Evolutionary conservation across 495 filamentous ascomycete genomes (phyloP).

Genomic region (Rhizodiscina lignyota): DNA sequence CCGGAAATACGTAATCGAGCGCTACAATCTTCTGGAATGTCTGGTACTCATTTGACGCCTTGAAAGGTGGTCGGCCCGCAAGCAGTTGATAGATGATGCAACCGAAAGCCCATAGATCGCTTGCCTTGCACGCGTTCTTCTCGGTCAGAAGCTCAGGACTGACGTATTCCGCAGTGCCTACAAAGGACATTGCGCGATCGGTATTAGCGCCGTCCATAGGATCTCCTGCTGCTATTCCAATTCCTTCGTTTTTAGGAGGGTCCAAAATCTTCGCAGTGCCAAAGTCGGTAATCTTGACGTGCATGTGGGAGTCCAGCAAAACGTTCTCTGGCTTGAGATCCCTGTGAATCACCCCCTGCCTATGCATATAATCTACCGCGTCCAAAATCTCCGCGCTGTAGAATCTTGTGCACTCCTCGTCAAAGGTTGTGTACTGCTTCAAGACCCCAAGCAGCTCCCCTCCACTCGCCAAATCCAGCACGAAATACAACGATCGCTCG

Average conservation of each 20-base stretch:
- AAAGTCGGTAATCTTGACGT: constrained; percentile 98
- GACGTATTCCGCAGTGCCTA: constrained; percentile 97
- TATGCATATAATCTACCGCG: constrained; percentile 96
- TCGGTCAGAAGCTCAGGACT: constrained; percentile 89
- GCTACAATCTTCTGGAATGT: constrained; percentile 97
- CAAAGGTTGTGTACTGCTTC: constrained; percentile 87
- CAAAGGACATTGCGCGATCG: constrained; percentile 79
- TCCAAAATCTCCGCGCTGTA: constrained; percentile 95
- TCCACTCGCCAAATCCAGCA: constrained; percentile 82
- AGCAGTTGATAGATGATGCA: constrained; percentile 97
- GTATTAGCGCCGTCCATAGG: constrained; percentile 42
- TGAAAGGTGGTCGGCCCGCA: constrained; percentile 88
- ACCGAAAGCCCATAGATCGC: constrained; percentile 98
- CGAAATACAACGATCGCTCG: constrained; percentile 88
- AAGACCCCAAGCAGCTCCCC: constrained; percentile 86
- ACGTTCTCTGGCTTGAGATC: constrained; percentile 98
- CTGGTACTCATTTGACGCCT: constrained; percentile 89
- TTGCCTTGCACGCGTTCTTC: constrained; percentile 94
- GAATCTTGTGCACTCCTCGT: constrained; percentile 88
- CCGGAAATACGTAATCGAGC: constrained; percentile 85
- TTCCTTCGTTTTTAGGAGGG: constrained; percentile 24
- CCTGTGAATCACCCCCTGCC: constrained; percentile 85
- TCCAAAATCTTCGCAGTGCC: constrained; percentile 90
- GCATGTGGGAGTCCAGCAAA: constrained; percentile 84
- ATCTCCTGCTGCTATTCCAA: constrained; percentile 17